phyloP scores from a whole-genome alignment of 331 rosid species.

The Acacia pycnantha region DNA sequence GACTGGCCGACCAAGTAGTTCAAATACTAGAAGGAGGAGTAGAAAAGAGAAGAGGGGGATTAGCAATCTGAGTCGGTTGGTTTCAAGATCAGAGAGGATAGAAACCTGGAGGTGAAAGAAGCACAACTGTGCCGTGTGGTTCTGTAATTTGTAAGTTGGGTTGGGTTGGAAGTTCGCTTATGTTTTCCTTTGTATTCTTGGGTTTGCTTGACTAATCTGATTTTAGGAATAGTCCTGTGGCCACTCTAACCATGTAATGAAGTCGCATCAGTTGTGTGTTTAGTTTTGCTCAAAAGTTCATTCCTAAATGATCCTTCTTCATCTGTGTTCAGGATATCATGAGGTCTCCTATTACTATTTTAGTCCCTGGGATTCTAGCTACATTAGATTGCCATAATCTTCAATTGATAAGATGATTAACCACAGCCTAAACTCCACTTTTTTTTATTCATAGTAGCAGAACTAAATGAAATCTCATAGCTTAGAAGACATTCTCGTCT shows the following conservation, averaged over 20 bases:
- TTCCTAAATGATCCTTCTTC: slow-evolving; percentile 2
- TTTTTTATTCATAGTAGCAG: slow-evolving; percentile 10
- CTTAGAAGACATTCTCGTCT: slow-evolving; percentile 1
- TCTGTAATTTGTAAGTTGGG: slow-evolving; percentile 41
- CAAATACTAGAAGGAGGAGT: slow-evolving; percentile 40
- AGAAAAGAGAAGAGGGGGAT: slow-evolving; percentile 55
- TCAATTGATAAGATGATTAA: slow-evolving; percentile 13
- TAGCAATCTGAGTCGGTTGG: slow-evolving; percentile 54
- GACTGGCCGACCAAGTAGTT: slow-evolving; percentile 42
- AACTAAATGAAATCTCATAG: slow-evolving; percentile 1
- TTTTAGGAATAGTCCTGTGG: slow-evolving; percentile 30
- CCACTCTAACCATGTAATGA: slow-evolving; percentile 40
- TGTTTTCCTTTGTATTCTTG: slow-evolving; percentile 29
- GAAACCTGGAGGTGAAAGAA: slow-evolving; percentile 67
- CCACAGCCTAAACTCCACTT: slow-evolving; percentile 1
- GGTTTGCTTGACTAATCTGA: slow-evolving; percentile 43
- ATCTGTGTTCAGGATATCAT: not conserved
- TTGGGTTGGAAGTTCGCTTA: slow-evolving; percentile 26
- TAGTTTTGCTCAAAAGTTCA: slow-evolving; percentile 17
- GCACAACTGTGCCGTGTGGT: not conserved
- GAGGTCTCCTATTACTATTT: not conserved
- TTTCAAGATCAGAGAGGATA: slow-evolving; percentile 53
- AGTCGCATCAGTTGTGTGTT: slow-evolving; percentile 26
- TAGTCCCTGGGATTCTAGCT: not conserved
- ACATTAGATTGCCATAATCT: slow-evolving; percentile 11